These are phyloP conservation scores for Allantophomopsis cytisporea DNA, from an alignment of 2,329 filamentous ascomycete genomes.

Conservation along the genomic window DNA sequence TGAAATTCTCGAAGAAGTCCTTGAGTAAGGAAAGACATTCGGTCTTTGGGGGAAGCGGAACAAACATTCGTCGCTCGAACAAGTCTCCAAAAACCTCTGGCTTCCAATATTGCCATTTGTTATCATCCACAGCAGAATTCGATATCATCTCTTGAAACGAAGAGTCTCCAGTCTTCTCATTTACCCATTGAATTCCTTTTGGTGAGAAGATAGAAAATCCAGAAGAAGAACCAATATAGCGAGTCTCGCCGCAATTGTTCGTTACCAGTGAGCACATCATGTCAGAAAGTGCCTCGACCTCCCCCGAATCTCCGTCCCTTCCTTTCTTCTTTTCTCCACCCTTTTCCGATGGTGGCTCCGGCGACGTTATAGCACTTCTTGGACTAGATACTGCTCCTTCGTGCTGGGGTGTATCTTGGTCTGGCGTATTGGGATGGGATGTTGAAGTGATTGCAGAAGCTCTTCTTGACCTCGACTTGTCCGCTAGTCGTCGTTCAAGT, in stretches of 20 bases:
- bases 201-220: conserved; percentile 98
- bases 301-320: conserved; percentile 36
- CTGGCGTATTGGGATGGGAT: conserved; percentile 14
- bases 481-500: conserved; percentile 62
- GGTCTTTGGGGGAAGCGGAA: conserved; percentile 69
- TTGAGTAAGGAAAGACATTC: conserved; percentile 79
- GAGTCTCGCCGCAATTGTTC: conserved; percentile 85
- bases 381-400: conserved; percentile 28
- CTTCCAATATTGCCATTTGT: conserved; percentile 96
- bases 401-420: conserved; percentile 30
- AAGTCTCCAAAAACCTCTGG: conserved; percentile 93
- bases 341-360: conserved; percentile 20
- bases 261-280: conserved; percentile 99
- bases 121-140: conserved; percentile 79
- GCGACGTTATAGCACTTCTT: conserved; percentile 32
- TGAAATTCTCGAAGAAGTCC: conserved; percentile 98
- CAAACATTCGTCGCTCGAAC: conserved; percentile 75
- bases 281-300: conserved; percentile 82
- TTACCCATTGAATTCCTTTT: conserved; percentile 97
- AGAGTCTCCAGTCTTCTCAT: conserved; percentile 89
- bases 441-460: conserved; percentile 14
- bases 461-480: conserved; percentile 28
- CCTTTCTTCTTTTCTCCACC: conserved; percentile 15
- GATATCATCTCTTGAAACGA: conserved; percentile 94
- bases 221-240: conserved; percentile 93